Percentiles rank a stretch among this genome's conserved stretches.
Evolutionary conservation across 2,329 filamentous ascomycete species (phyloP).

Genomic region (Berkeleyomyces rouxiae): DNA sequence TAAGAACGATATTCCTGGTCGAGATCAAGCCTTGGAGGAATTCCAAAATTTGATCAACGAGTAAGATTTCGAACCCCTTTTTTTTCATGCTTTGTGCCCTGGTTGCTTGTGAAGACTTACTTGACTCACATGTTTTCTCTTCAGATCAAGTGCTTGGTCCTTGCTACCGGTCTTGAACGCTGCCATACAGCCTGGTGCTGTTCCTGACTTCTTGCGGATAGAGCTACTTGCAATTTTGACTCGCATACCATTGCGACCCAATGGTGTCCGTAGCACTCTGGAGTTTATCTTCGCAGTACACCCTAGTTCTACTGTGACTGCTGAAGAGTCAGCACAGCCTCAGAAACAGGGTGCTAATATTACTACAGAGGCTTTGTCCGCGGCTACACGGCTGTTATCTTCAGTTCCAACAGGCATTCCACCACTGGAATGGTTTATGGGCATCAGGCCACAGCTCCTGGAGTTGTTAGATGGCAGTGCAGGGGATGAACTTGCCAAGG

Average conservation of each 20-base stretch:
- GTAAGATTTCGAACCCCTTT: conserved; percentile 19
- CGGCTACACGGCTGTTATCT: conserved; percentile 45
- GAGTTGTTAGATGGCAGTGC: conserved; percentile 43
- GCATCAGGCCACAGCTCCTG: conserved; percentile 44
- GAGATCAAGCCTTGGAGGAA: conserved; percentile 22
- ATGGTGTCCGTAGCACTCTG: conserved; percentile 49
- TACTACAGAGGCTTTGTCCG: conserved; percentile 48
- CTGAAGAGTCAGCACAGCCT: conserved; percentile 25
- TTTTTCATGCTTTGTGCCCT: neutral
- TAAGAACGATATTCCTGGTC: conserved; percentile 20
- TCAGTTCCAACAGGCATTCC: conserved; percentile 38
- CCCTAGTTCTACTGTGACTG: conserved; percentile 30
- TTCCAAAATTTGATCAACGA: conserved; percentile 33
- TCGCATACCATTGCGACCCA: conserved; percentile 40
- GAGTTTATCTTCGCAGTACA: conserved; percentile 58
- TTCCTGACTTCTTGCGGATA: conserved; percentile 42
- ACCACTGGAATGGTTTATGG: conserved; percentile 41
- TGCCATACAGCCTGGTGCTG: conserved; percentile 42
- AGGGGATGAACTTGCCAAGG: conserved; percentile 40
- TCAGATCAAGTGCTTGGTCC: conserved; percentile 27
- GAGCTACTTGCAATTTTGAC: conserved; percentile 42
- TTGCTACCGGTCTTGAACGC: conserved; percentile 46
- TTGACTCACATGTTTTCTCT: neutral
- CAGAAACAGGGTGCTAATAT: conserved; percentile 46
- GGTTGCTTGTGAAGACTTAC: neutral